Conservation (phyloP, 2,329 filamentous ascomycete species). For the Escovopsis sp. region DNA sequence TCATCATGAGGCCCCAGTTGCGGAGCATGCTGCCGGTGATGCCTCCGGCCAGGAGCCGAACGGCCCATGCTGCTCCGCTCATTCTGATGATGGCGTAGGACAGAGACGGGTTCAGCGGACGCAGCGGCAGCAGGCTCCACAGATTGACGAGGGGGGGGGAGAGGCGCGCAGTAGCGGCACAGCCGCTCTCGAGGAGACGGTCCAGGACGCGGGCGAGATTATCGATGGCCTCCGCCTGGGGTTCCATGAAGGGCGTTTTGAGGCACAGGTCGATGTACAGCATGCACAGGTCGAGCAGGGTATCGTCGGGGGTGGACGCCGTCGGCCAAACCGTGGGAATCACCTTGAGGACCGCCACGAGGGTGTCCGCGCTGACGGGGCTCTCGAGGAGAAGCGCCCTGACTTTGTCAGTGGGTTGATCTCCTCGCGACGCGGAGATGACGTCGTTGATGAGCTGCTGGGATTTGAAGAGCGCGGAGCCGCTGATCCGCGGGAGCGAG, state of each 20-base stretch:
- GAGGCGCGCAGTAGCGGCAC: conserved; percentile 16
- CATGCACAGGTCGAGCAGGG: conserved; percentile 19
- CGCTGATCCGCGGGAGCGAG: conserved; percentile 6
- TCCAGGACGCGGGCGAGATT: conserved; percentile 33
- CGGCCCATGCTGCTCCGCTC: conserved; percentile 29
- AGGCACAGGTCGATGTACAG: conserved; percentile 29
- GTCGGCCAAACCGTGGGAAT: conserved; percentile 18
- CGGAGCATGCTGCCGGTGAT: conserved; percentile 10
- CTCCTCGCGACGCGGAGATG: conserved; percentile 15
- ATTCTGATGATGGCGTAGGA: conserved; percentile 32
- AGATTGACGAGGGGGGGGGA: conserved; percentile 19
- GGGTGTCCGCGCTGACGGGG: conserved; percentile 16
- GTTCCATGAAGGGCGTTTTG: conserved; percentile 24
- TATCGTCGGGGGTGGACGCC: conserved; percentile 10
- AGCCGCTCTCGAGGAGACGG: conserved; percentile 14
- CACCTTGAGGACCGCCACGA: conserved; percentile 22
- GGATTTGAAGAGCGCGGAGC: conserved; percentile 24
- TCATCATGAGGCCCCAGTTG: conserved; percentile 35
- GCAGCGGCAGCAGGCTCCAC: conserved; percentile 24
- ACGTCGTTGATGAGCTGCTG: conserved; percentile 23
- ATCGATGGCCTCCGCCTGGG: conserved; percentile 30
- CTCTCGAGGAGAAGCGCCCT: conserved; percentile 14
- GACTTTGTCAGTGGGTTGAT: conserved; percentile 11
- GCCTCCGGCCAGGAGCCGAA: conserved; percentile 12
- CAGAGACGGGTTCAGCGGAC: conserved; percentile 30